Conservation (phyloP, 441 rosid genomes). For the Kokia cookei region DNA sequence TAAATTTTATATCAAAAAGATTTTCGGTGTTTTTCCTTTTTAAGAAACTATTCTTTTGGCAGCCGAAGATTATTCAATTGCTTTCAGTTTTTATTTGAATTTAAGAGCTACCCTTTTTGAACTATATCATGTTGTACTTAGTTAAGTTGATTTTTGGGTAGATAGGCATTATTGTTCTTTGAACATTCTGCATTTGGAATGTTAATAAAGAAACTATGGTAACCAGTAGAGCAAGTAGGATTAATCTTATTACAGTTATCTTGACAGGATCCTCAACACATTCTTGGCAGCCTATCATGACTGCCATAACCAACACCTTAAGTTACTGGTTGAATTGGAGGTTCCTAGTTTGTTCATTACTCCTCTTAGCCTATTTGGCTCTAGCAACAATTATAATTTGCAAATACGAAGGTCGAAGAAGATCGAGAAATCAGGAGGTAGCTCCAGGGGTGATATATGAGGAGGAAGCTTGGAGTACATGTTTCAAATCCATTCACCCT, state of each 20-base stretch:
- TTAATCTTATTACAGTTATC: constrained; percentile 31
- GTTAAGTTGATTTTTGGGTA: background rate
- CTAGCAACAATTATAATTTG: constrained; percentile 52
- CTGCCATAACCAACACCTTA: constrained; percentile 52
- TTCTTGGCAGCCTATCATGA: constrained; percentile 57
- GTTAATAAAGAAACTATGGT: constrained; percentile 9
- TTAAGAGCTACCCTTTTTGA: background rate
- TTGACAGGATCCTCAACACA: constrained; percentile 54
- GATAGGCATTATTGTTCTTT: background rate
- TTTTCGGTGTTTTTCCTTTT: background rate
- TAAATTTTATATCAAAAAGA: background rate
- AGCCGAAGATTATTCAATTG: background rate
- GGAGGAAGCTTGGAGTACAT: constrained; percentile 77
- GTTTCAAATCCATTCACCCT: constrained; percentile 56
- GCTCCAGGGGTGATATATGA: constrained; percentile 33
- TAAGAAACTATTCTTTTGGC: too few species aligned
- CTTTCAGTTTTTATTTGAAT: background rate
- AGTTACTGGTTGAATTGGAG: constrained; percentile 94
- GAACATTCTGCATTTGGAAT: background rate
- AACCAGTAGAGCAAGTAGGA: constrained; percentile 18
- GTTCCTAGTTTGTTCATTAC: constrained; percentile 57
- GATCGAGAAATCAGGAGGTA: constrained; percentile 25
- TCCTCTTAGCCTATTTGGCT: constrained; percentile 38
- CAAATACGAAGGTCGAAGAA: constrained; percentile 57
- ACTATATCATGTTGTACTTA: background rate